Conservation (phyloP, 2,329 filamentous ascomycete genomes). For the Pyrenophora teres region DNA sequence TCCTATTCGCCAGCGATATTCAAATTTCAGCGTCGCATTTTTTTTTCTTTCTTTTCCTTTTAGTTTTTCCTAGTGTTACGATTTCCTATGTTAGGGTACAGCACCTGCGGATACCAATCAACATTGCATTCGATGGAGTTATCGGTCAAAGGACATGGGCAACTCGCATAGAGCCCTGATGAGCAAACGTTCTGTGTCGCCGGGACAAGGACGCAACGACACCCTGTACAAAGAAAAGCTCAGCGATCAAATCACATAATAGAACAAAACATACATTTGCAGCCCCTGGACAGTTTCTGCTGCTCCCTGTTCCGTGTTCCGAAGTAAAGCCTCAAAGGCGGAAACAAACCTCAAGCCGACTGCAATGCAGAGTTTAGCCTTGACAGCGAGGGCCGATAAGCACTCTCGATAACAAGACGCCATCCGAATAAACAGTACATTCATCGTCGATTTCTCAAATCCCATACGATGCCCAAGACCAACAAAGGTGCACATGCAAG, state of each 20-base stretch:
- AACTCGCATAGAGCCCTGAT: conserved; percentile 1
- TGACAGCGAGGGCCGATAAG: too few species aligned
- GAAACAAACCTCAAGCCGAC: too few species aligned
- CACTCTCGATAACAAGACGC: too few species aligned
- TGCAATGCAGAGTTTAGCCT: too few species aligned
- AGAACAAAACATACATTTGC: background rate
- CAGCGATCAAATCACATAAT: conserved; percentile 5
- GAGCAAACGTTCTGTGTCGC: conserved; percentile 4
- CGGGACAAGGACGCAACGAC: background rate
- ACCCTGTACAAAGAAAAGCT: conserved; percentile 2
- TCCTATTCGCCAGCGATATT: background rate
- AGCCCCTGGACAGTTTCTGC: background rate
- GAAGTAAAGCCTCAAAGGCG: too few species aligned
- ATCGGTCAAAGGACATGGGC: background rate
- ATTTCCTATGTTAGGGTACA: conserved; percentile 8
- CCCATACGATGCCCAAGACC: too few species aligned
- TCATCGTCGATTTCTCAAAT: too few species aligned
- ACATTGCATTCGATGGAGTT: conserved; percentile 11
- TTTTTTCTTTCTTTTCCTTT: background rate
- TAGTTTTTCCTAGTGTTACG: conserved; percentile 2
- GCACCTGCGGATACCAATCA: conserved; percentile 11
- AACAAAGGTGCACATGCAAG: too few species aligned
- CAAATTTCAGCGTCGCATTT: background rate
- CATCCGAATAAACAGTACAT: too few species aligned
- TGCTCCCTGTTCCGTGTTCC: too few species aligned